Evolutionary conservation across 2,329 filamentous ascomycete species (phyloP), one percentile per base, ranked within the genome.

Genomic region (Colletotrichum echinochloae): DNA sequence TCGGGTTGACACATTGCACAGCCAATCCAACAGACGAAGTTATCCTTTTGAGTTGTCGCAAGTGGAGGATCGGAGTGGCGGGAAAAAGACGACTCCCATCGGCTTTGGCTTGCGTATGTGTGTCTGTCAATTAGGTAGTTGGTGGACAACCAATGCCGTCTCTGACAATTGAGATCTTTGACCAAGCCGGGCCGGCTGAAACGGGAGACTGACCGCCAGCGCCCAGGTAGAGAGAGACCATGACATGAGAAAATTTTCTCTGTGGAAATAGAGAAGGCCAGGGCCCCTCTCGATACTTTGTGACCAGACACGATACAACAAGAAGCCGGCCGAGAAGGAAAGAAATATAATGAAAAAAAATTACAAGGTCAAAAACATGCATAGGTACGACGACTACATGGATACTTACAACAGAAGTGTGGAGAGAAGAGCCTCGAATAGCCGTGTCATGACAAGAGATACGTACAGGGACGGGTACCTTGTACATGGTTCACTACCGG

Each of bases 381-480:
- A 8, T 8, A 5, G 30, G 8, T 8, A 46, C 11, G n/a, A 46
- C 14, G 11, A 37, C 11, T 46, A 23, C 44, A n/a, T 46, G 11
- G n/a, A 60, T 35, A n/a, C 46, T 7, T 26, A 16, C 20, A 46
- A 46, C 35, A n/a, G 26, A 20, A 39, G 33, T 70, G 65, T 70
- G 69, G 69, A 60, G 52, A 69, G 46, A 48, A 67, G 65, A 71
- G 65, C 69, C 65, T 71, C 69, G 59, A 70, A 71, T 71, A 71
- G 69, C 69, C 69, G 69, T 69, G 35, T 46, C 33, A 52, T 59
- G 54, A 9, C 20, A 37, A 12, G 23, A 52, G 57, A 52, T 54
- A 62, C 57, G 64, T 57, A 61, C 8, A 30, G 5, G 30, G 1
- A 12, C 28, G 18, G 11, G 51, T 70, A 35, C 33, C 18, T 20